A percentile compares a stretch with the other conserved stretches of the same genome.
These are phyloP conservation scores for Glaciozyma martinii DNA, from an alignment of 768 basidiomycete species.

Conservation along the genomic window DNA sequence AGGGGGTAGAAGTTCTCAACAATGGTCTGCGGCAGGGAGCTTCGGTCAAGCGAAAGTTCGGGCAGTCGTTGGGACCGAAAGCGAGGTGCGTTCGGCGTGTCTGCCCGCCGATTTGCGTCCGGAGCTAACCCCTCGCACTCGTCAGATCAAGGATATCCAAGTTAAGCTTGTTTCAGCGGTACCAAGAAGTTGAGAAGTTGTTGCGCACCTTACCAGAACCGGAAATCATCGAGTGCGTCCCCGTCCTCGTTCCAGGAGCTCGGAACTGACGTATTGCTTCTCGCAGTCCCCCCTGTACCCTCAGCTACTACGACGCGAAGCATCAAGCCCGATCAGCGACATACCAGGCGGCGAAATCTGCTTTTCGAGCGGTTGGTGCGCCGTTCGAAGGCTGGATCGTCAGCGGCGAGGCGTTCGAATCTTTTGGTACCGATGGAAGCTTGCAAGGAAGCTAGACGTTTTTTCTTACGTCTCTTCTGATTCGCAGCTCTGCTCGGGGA, in stretches of 20 bases:
- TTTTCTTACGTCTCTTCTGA: no score
- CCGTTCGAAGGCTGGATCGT: conserved; percentile 29
- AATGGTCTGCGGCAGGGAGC: conserved; percentile 73
- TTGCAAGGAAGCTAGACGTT: background rate
- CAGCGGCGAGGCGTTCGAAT: conserved; percentile 15
- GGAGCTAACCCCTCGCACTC: background rate
- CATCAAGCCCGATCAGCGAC: background rate
- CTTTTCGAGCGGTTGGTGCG: conserved; percentile 3
- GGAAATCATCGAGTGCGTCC: no score
- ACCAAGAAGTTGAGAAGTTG: background rate
- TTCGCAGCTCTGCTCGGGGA: no score
- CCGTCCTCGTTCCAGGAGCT: no score
- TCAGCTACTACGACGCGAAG: background rate
- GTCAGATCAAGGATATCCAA: conserved; percentile 20
- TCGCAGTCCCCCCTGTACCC: background rate
- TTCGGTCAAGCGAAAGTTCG: conserved; percentile 48
- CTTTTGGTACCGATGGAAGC: conserved; percentile 7
- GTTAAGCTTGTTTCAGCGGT: conserved; percentile 8
- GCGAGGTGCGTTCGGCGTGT: conserved; percentile 47
- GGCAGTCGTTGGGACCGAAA: conserved; percentile 51
- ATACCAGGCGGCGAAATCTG: conserved; percentile 19
- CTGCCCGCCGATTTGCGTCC: no score
- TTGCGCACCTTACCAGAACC: no score
- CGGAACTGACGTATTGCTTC: background rate
- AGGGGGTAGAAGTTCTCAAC: conserved; percentile 55